phyloP scores from a whole-genome alignment of 1,284 basidiomycete species.

The Boletus semigastroideus region DNA sequence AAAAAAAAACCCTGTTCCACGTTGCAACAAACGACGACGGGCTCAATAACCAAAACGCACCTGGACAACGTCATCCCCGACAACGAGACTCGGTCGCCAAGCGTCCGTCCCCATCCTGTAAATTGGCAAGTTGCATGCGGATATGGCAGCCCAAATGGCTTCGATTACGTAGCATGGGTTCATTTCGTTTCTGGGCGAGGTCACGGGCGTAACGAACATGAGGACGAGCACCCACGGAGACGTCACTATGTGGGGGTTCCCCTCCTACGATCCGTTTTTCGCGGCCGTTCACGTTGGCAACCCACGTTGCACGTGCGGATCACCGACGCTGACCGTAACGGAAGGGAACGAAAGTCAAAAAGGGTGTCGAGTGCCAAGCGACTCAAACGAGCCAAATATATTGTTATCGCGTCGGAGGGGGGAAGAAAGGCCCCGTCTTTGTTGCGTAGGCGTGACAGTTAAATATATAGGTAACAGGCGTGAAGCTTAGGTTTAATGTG shows the following conservation, averaged over 20 bases:
- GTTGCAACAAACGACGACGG: too few relatives aligned
- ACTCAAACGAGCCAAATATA: background rate
- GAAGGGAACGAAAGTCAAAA: conserved; percentile 11
- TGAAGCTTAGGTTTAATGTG: conserved; percentile 14
- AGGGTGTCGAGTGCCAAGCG: conserved; percentile 10
- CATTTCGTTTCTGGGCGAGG: background rate
- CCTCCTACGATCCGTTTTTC: conserved; percentile 4
- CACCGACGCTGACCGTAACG: background rate
- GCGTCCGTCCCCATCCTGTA: too few relatives aligned
- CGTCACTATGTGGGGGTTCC: background rate
- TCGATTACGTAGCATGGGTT: conserved; percentile 12
- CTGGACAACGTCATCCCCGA: too few relatives aligned
- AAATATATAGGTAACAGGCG: background rate
- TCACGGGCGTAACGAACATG: background rate
- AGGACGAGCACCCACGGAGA: background rate
- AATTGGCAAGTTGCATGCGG: too few relatives aligned
- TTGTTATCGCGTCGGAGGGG: background rate
- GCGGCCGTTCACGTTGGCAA: background rate
- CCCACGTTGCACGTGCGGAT: conserved; percentile 6
- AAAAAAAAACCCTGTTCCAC: background rate
- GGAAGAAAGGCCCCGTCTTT: background rate
- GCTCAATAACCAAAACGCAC: too few relatives aligned
- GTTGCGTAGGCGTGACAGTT: background rate
- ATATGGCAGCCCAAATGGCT: background rate
- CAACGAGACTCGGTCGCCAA: too few relatives aligned